Evolutionary conservation across 495 filamentous ascomycete genomes (phyloP).

Genomic region (Neurospora tetraspora): DNA sequence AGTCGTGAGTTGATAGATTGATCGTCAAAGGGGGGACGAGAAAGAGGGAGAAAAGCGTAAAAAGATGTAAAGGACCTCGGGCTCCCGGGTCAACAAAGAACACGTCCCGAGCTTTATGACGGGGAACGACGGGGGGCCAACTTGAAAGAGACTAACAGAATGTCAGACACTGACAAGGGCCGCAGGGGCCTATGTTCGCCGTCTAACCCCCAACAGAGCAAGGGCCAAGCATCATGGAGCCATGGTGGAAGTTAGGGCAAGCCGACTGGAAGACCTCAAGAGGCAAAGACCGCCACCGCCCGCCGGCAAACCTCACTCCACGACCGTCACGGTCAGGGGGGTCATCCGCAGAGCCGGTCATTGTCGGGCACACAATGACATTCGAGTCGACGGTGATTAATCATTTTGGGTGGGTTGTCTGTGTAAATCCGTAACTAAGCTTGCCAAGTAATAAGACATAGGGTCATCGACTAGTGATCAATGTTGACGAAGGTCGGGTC

Average conservation of each 20-base stretch:
- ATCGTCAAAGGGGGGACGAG: background rate
- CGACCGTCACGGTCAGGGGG: background rate
- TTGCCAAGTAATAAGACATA: background rate
- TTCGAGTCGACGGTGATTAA: background rate
- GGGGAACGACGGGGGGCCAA: background rate
- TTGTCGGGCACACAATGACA: background rate
- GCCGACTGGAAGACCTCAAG: background rate
- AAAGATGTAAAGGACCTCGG: background rate
- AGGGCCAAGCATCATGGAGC: background rate
- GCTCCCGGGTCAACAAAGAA: background rate
- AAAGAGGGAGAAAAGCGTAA: background rate
- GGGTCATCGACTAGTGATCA: background rate
- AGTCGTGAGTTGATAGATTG: background rate
- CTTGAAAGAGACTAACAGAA: background rate
- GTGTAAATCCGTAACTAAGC: background rate
- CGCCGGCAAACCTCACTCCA: background rate
- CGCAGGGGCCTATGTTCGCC: background rate
- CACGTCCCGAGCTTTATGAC: background rate
- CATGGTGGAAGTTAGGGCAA: background rate
- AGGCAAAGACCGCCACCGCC: background rate
- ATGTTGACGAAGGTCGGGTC: background rate
- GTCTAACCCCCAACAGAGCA: background rate
- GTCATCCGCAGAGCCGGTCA: background rate
- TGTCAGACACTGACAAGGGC: background rate
- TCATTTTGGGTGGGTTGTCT: background rate